Evolutionary conservation across 78 protist species (phyloP).

Genomic region (Dictyostelium citrinum): DNA sequence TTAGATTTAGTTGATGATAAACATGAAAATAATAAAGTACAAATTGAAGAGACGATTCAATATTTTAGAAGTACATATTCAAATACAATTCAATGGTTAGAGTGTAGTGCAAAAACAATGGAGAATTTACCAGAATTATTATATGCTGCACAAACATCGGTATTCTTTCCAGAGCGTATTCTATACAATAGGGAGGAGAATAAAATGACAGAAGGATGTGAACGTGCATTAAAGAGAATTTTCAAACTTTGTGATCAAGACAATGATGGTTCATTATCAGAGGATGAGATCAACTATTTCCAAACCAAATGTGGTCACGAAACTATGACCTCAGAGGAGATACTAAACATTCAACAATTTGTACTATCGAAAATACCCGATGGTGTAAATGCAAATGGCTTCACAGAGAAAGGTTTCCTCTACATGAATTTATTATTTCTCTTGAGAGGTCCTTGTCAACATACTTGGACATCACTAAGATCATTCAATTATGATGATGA

Average conservation of each 20-base stretch:
- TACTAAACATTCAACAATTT: neutral
- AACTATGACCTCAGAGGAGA: slow-evolving; percentile 30
- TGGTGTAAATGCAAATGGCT: slow-evolving; percentile 23
- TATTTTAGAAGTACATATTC: neutral
- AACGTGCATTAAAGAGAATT: slow-evolving; percentile 17
- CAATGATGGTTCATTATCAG: slow-evolving; percentile 31
- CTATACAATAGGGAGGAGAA: slow-evolving; percentile 11
- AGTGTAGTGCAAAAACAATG: neutral
- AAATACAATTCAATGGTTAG: slow-evolving; percentile 28
- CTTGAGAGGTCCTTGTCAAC: slow-evolving; percentile 5
- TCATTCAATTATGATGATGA: slow-evolving; percentile 53
- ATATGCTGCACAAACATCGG: neutral
- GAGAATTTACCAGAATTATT: neutral
- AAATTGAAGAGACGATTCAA: slow-evolving; percentile 28
- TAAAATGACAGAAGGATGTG: slow-evolving; percentile 6
- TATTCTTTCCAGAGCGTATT: slow-evolving; percentile 36
- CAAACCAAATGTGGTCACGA: slow-evolving; percentile 17
- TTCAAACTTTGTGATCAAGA: slow-evolving; percentile 21
- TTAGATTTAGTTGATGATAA: neutral
- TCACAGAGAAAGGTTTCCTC: slow-evolving; percentile 45
- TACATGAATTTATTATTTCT: slow-evolving; percentile 26
- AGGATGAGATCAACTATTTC: slow-evolving; percentile 21
- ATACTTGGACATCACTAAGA: slow-evolving; percentile 29
- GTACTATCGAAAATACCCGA: slow-evolving; percentile 3
- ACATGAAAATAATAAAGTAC: neutral